Evolutionary conservation across 2,329 filamentous ascomycete genomes (phyloP), one percentile per base, ranked within the genome.

Genomic region (Penicillium glabrum): DNA sequence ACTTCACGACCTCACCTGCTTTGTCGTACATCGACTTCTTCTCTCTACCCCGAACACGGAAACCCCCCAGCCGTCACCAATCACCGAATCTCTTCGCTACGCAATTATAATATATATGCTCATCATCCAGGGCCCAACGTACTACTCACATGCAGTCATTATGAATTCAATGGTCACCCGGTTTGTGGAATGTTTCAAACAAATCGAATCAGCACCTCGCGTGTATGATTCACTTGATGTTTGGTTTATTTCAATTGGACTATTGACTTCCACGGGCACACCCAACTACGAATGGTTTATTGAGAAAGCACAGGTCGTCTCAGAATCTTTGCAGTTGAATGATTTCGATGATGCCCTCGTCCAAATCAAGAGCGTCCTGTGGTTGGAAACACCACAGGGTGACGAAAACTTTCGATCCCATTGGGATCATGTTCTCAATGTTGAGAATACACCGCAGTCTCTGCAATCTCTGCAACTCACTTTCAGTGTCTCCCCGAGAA

Each of bases 1-100:
- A 46, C 75, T 85, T 0, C 83, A 86, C 56, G 83, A 85, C 53
- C 70, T 86, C 1, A 80, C 81, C 6, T 83, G 80, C 50, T 85
- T 82, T 60, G 77, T 82, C 23, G 68, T 85, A 1, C 83, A 85
- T 57, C 75, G 76, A 23, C 72, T 86, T 1, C 57, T 85, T 19
- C 59, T 62, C 8, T 58, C 59, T 13, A 33, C 33, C 3, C 47
- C 59, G 0, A 45, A 54, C 2, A 23, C 50, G 2, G 29, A 41
- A 1, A 44, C 54, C 3, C 3, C 51, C 1, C 33, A 23, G 3
- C 48, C 56, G 9, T 65, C 68, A 24, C 58, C 67, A 2, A 62
- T 72, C 2, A 73, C 77, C 0, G 78, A 82, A 61, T 79, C 72
- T 53, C 52, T 84, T n/a, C 80, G 81, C 9, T 79, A 77, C 52